Base-by-base conservation (phyloP, 1,139 yeast species). In the Suhomyces bokatorum region DNA sequence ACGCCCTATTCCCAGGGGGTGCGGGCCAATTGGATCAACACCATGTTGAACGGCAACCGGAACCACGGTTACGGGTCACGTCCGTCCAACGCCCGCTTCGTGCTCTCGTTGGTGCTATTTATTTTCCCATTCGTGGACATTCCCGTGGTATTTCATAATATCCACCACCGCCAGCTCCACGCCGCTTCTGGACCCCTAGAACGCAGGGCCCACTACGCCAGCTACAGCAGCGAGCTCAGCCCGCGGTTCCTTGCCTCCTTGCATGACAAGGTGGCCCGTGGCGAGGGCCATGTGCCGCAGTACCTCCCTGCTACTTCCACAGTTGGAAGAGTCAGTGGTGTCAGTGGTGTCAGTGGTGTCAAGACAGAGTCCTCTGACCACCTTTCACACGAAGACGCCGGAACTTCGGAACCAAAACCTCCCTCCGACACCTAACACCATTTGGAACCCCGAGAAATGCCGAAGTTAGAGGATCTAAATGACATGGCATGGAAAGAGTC, bases 41-140 rank as follows among this genome's bases (percentile, higher is more conserved):
- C 67, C 6, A 60, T 67, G 38, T 57, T 64, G 35, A 59, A 64
- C 40, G 65, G 66, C 3, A 68, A 69, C 45, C 47, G 62, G 27
- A 60, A 59, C 40, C 57, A 55, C 32, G 62, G 59, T 29, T 27
- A 37, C 10, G 15, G 32, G 8, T 36, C 39, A 6, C 26, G 32
- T 11, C 52, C 46, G 26, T 44, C 63, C 7, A 42, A 37, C 10
- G 14, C 38, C 7, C 56, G 52, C 32, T 55, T 66, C 10, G 12
- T 54, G 0, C 37, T 40, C 37, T 58, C 69, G 3, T 16, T 67
- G 3, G n/a, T 58, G 2, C 43, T 67, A 6, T 51, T 61, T 24
- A 14, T 64, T 3, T 35, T 70, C 3, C 78, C 78, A 2, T 59
- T 60, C 27, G 31, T 63, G 7, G 78, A 73, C 39, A 41, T 66